Evolutionary conservation across 2,329 filamentous ascomycete genomes (phyloP), one percentile per base, ranked within the genome.

Genomic region (Verruconis gallopava): DNA sequence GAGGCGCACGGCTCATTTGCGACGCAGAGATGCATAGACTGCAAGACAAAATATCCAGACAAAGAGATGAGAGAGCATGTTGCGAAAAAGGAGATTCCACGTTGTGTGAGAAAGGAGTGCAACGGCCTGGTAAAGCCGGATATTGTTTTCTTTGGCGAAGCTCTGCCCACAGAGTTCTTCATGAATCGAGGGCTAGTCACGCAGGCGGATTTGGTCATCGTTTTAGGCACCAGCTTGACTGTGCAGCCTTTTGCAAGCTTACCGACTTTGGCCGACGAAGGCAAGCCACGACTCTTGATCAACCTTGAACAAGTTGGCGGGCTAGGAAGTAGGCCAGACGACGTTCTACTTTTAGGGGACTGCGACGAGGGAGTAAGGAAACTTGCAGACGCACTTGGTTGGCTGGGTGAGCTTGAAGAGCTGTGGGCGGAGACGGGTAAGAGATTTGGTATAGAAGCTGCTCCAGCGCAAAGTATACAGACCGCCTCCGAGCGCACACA

Each of bases 1-100:
- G 89, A 96, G 62, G 91, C 91, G 0, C 91, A 98, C 59, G 91
- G 91, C 36, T 94, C 85, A 58, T 98, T 96, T 57, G 89, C 89
- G 17, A 76, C 74, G 1, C 89, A 96, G 62, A 74, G 80, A 49
- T 98, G 91, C 59, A 88, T 96, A 52, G 85, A 94, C 18, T 98
- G 91, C 68, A 77, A 78, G 55, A 65, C 62, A 0, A 60, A 71
- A 1, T 96, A 78, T 55, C 81, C 85, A 0, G 78, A 80, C 25
- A 75, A 81, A 3, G 60, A 73, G 49, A 94, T 96, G 81, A 72
- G 71, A 52, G 63, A 73, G 47, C 73, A 79, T 45, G 76, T 96
- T 17, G 62, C 69, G 3, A 67, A 66, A 25, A 80, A 75, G 18
- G 67, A 75, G 19, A 81, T 93, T 0, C 85, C 89, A 0, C 68